A percentile compares a stretch with the other conserved stretches of the same genome.
These are phyloP conservation scores for Aspergillus carbonarius DNA, from an alignment of 2,329 filamentous ascomycete genomes.

Conservation along the genomic window DNA sequence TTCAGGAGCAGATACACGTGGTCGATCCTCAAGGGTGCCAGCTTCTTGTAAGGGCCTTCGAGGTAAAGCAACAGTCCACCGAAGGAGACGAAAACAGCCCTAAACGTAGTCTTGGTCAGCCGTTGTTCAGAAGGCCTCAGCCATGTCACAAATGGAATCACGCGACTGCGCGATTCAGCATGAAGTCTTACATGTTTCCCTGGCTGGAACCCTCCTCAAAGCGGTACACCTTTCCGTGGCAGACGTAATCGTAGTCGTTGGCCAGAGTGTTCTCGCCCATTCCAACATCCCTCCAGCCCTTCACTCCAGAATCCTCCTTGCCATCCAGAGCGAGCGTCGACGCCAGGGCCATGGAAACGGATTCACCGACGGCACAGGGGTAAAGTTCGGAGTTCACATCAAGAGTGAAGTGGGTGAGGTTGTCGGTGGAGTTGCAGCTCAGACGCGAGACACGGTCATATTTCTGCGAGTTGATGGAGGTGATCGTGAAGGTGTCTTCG, in stretches of 20 bases:
- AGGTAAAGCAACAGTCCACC: constrained; percentile 87
- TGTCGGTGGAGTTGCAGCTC: constrained; percentile 71
- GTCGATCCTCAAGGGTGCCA: constrained; percentile 87
- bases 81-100: constrained; percentile 92
- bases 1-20: constrained; percentile 92
- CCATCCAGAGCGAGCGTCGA: constrained; percentile 86
- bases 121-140: background rate
- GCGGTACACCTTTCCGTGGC: constrained; percentile 53
- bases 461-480: constrained; percentile 74
- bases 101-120: constrained; percentile 44
- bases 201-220: constrained; percentile 60
- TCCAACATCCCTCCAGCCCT: constrained; percentile 73
- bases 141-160: background rate
- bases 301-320: constrained; percentile 65
- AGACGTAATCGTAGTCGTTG: constrained; percentile 54
- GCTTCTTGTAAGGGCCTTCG: constrained; percentile 92
- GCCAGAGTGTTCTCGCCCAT: constrained; percentile 59
- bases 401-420: constrained; percentile 73
- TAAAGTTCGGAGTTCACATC: constrained; percentile 96
- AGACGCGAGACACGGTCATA: constrained; percentile 95
- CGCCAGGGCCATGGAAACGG: constrained; percentile 76
- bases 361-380: constrained; percentile 71
- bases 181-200: constrained; percentile 73
- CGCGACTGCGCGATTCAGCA: background rate
- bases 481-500: constrained; percentile 87